Conservation (phyloP, 108 stramenopile genomes). For the Cyclotella sp. region DNA sequence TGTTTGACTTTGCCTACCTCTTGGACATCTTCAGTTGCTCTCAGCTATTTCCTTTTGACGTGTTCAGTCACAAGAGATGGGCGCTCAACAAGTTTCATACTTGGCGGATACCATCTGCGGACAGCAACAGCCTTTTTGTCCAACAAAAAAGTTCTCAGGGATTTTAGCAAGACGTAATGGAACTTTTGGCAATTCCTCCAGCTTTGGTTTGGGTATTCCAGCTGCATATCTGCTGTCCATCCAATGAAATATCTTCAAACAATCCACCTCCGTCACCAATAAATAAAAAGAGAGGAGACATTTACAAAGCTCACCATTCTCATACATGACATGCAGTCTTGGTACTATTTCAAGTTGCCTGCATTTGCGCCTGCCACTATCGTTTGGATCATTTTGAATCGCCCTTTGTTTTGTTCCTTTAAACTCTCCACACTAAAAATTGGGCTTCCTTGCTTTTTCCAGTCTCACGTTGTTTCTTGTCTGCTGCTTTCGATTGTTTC, state of each 20-base stretch:
- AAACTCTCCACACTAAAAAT: neutral
- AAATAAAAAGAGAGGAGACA: constrained; percentile 12
- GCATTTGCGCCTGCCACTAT: constrained; percentile 3
- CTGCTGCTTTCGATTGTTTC: too few relatives aligned
- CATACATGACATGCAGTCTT: constrained; percentile 4
- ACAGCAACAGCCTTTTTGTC: too few relatives aligned
- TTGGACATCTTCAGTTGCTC: too few relatives aligned
- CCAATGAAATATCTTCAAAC: constrained; percentile 7
- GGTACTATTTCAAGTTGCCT: constrained; percentile 5
- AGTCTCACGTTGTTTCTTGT: neutral
- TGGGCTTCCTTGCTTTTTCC: neutral
- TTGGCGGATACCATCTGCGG: too few relatives aligned
- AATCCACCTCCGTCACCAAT: neutral
- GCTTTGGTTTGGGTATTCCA: neutral
- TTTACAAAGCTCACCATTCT: neutral
- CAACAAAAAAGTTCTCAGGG: neutral
- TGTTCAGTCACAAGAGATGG: too few relatives aligned
- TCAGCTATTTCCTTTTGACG: too few relatives aligned
- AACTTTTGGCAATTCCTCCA: neutral
- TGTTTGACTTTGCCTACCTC: too few relatives aligned
- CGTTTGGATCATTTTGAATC: neutral
- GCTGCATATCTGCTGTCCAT: constrained; percentile 9
- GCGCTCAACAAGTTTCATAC: too few relatives aligned
- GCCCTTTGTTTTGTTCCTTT: neutral
- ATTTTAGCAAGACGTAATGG: constrained; percentile 15